phyloP scores from a whole-genome alignment of 2,329 filamentous ascomycete species.

The Xylariales sp. region DNA sequence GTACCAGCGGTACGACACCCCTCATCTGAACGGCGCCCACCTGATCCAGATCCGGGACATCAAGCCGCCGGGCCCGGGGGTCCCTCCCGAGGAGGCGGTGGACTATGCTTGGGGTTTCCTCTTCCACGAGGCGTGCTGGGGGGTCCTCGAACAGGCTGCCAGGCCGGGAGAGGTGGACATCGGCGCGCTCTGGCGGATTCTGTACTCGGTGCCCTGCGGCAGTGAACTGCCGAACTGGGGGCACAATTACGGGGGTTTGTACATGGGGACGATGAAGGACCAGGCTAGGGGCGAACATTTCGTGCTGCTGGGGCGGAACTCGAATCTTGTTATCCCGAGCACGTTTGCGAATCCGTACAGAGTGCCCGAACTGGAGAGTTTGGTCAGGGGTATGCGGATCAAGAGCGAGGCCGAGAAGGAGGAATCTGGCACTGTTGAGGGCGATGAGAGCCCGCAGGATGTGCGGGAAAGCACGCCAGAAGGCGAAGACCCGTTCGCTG shows the following conservation, averaged over 20 bases:
- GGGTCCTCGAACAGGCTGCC: conserved; percentile 18
- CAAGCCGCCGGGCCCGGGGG: conserved; percentile 12
- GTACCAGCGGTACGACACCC: conserved; percentile 18
- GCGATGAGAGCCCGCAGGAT: background rate
- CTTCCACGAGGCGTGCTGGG: conserved; percentile 24
- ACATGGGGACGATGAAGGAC: conserved; percentile 12
- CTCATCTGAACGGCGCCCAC: conserved; percentile 7
- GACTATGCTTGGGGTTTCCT: conserved; percentile 20
- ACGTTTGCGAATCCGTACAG: conserved; percentile 18
- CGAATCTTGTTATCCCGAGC: conserved; percentile 18
- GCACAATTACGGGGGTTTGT: conserved; percentile 22
- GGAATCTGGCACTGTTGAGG: background rate
- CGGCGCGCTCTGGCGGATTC: conserved; percentile 19
- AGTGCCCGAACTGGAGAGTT: conserved; percentile 16
- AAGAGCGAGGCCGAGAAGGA: background rate
- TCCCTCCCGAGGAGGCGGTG: conserved; percentile 11
- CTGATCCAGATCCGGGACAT: conserved; percentile 16
- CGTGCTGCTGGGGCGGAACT: conserved; percentile 12
- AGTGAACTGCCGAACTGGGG: conserved; percentile 20
- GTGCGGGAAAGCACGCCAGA: background rate
- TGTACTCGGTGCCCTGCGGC: conserved; percentile 19
- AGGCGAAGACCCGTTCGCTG: conserved; percentile 15
- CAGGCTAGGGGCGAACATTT: conserved; percentile 11
- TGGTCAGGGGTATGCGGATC: conserved; percentile 12
- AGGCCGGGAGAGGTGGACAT: conserved; percentile 17